A percentile compares a stretch with the other conserved stretches of the same genome.
Evolutionary conservation across 352 stramenopile species (phyloP).

Genomic region (Aphanomyces stellatus): DNA sequence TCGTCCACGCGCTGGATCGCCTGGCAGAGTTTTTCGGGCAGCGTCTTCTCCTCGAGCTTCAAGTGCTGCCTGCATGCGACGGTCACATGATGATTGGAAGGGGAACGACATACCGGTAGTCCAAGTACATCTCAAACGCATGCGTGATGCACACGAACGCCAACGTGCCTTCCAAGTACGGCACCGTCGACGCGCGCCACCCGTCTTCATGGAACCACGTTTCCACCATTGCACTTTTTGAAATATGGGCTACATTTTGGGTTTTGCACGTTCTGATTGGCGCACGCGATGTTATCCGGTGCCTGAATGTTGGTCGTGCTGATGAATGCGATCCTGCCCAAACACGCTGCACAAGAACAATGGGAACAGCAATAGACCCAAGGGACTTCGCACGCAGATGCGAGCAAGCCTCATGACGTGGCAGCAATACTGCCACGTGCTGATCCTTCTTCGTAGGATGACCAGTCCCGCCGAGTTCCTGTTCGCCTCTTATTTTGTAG

Average conservation of each 20-base stretch:
- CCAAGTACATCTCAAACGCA: slow-evolving; percentile 89
- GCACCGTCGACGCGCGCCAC: slow-evolving; percentile 38
- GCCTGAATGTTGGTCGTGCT: too few relatives aligned
- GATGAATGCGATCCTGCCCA: too few relatives aligned
- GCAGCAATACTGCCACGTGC: too few relatives aligned
- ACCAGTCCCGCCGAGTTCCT: too few relatives aligned
- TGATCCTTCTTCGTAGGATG: too few relatives aligned
- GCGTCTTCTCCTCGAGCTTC: slow-evolving; percentile 75
- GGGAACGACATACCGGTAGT: slow-evolving; percentile 37
- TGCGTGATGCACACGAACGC: slow-evolving; percentile 88
- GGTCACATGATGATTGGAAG: neutral
- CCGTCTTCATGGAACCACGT: slow-evolving; percentile 47
- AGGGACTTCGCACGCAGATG: too few relatives aligned
- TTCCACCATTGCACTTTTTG: slow-evolving; percentile 29
- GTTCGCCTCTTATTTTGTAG: too few relatives aligned
- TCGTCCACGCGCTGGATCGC: slow-evolving; percentile 18
- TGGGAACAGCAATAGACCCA: too few relatives aligned
- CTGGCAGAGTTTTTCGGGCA: slow-evolving; percentile 43
- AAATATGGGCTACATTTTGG: neutral
- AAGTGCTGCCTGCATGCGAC: slow-evolving; percentile 57
- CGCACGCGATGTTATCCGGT: too few relatives aligned
- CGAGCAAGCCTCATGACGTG: too few relatives aligned
- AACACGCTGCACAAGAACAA: too few relatives aligned
- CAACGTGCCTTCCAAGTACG: slow-evolving; percentile 70
- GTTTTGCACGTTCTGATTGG: too few relatives aligned